A percentile compares a stretch with the other conserved stretches of the same genome.
Conservation (phyloP, 768 basidiomycete species). For the Leccinum variicolor region DNA sequence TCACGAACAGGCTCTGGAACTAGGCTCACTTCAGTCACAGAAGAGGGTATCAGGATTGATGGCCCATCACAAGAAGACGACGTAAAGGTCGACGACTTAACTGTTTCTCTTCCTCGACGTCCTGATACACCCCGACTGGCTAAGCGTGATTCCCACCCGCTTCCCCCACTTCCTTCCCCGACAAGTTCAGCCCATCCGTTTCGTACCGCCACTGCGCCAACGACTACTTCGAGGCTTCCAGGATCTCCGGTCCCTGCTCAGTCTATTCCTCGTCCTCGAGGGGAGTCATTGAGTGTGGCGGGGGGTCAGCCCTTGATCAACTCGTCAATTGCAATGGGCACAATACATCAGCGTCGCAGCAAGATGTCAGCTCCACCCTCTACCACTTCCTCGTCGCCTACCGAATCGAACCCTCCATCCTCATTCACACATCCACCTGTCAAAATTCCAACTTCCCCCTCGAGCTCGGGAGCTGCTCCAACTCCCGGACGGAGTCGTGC, state of each 20-base stretch:
- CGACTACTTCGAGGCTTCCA: slow-evolving; percentile 32
- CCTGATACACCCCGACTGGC: slow-evolving; percentile 42
- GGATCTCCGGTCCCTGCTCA: slow-evolving; percentile 49
- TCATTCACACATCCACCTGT: slow-evolving; percentile 31
- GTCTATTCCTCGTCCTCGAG: slow-evolving; percentile 50
- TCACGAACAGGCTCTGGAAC: slow-evolving; percentile 52
- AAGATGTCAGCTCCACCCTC: slow-evolving; percentile 62
- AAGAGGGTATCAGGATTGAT: slow-evolving; percentile 48
- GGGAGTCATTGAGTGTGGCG: slow-evolving; percentile 42
- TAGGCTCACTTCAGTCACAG: slow-evolving; percentile 57
- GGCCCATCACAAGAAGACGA: slow-evolving; percentile 29
- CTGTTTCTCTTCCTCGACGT: slow-evolving; percentile 28
- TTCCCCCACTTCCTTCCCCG: slow-evolving; percentile 63
- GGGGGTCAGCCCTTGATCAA: slow-evolving; percentile 49
- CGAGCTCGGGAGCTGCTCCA: slow-evolving; percentile 35
- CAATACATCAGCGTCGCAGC: slow-evolving; percentile 63
- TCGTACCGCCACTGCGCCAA: slow-evolving; percentile 23
- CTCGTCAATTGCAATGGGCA: slow-evolving; percentile 55
- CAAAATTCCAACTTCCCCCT: slow-evolving; percentile 38
- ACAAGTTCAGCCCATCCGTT: slow-evolving; percentile 29
- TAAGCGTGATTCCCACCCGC: slow-evolving; percentile 57
- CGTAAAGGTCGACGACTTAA: slow-evolving; percentile 31
- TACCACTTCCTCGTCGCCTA: slow-evolving; percentile 32
- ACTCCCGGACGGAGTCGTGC: slow-evolving; percentile 56
- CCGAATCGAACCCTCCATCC: slow-evolving; percentile 36